Conservation (phyloP, 2,329 filamentous ascomycete genomes). For the Penicillium sp. region DNA sequence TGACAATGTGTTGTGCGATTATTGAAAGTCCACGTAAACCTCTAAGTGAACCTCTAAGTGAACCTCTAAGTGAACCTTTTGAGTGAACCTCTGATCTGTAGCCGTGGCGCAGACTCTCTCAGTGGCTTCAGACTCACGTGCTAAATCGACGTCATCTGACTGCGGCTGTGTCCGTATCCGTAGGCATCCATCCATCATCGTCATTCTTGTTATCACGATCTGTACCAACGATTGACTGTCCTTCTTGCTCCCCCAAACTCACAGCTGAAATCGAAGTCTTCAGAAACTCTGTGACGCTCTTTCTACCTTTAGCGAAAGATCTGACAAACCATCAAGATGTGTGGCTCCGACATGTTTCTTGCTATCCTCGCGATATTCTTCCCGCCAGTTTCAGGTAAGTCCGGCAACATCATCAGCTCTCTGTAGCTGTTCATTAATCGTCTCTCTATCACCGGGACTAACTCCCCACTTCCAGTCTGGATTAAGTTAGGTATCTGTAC, state of each 20-base stretch:
- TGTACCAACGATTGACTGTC: background rate
- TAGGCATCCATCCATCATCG: constrained; percentile 8
- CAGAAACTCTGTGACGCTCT: background rate
- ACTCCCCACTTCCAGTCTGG: constrained; percentile 70
- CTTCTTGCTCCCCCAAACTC: background rate
- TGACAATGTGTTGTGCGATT: no score
- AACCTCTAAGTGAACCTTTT: no score
- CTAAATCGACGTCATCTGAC: constrained; percentile 3
- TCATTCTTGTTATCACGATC: background rate
- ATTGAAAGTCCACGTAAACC: no score
- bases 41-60: no score
- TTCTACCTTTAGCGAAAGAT: background rate
- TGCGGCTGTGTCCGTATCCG: background rate
- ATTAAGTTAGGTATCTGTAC: constrained; percentile 94
- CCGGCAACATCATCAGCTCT: background rate
- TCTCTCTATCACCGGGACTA: constrained; percentile 30
- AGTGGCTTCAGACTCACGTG: background rate
- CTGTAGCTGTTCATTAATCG: background rate
- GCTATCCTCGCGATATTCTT: constrained; percentile 66
- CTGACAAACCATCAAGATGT: constrained; percentile 48
- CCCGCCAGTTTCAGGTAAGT: constrained; percentile 61
- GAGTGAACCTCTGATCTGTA: no score
- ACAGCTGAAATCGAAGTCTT: background rate
- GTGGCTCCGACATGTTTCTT: constrained; percentile 65
- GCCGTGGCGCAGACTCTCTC: background rate